Base-by-base conservation (phyloP, 2,329 filamentous ascomycete species). In the Monilinia fructigena region DNA sequence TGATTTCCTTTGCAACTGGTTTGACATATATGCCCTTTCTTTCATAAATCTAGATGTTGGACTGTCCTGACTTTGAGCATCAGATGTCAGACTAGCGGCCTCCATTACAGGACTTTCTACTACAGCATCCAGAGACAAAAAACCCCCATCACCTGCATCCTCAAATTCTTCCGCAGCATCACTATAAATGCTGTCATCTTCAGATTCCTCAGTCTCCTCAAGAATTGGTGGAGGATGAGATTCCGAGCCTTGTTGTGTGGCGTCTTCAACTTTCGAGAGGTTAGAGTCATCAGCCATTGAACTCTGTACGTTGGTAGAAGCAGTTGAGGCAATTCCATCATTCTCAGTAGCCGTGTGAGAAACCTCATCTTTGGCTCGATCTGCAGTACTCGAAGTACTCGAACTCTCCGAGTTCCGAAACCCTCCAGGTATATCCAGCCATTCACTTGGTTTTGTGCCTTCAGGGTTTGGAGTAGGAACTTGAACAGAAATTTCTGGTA, bases 81-180 rank as follows among this genome's bases (percentile, higher is more conserved):
- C 56, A 35, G 71, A 68, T 2, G 71, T 68, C 28, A 73, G 52
- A 23, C 68, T 65, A 20, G 68, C 62, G 45, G 75, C 69, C 62
- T 74, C 69, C 16, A 31, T 26, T 1, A 72, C 72, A 4, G 89
- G 86, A 56, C 82, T 86, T 26, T 88, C 84, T 1, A 92, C 82
- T 11, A 93, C 85, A 14, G 90, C 90, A 76, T 93, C 84, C 10
- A 93, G 80, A 5, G 89, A 93, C 73, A 86, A 81, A 72, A 92
- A 93, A 0, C 88, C 90, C 56, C 85, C 84, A 2, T 83, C 84
- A 50, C 89, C 87, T 4, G 82, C 74, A 18, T 31, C 8, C 0
- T 85, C 85, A 0, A 89, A 79, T 68, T 92, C 89, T 76, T 93
- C 91, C 64, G 89, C 89, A 1, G 90, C 90, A 76, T 93, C 91